These are phyloP conservation scores for Didymella glomerata DNA, from an alignment of 2,329 filamentous ascomycete genomes.

Conservation along the genomic window DNA sequence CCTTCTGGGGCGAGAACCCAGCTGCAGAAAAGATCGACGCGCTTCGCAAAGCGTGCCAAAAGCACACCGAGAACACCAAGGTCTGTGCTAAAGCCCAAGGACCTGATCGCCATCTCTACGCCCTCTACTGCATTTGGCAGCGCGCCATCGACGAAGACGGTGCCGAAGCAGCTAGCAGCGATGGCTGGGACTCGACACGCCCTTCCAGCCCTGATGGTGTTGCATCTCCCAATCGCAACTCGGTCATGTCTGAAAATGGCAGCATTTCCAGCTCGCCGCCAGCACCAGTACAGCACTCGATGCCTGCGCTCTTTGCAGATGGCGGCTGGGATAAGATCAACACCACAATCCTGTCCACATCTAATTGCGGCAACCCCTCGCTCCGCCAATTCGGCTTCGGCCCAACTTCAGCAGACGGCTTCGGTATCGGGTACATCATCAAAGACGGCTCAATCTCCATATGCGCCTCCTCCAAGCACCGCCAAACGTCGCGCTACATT, in stretches of 20 bases:
- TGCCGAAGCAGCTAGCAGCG: conserved; percentile 62
- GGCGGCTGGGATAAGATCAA: conserved; percentile 94
- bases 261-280: conserved; percentile 61
- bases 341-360: conserved; percentile 91
- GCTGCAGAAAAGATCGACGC: conserved; percentile 84
- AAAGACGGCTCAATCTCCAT: conserved; percentile 92
- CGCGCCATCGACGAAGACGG: conserved; percentile 79
- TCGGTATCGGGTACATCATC: conserved; percentile 99
- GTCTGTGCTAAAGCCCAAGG: conserved; percentile 90
- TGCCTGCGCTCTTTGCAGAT: conserved; percentile 87
- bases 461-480: conserved; percentile 90
- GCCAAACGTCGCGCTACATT: conserved; percentile 89
- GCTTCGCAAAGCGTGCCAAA: conserved; percentile 81
- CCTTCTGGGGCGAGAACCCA: conserved; percentile 93
- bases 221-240: conserved; percentile 64
- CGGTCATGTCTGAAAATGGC: conserved; percentile 60
- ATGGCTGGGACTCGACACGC: conserved; percentile 58
- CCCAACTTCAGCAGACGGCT: conserved; percentile 90
- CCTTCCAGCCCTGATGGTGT: conserved; percentile 63
- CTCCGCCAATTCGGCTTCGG: conserved; percentile 97
- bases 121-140: conserved; percentile 94
- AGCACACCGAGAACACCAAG: conserved; percentile 80
- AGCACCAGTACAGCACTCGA: conserved; percentile 55
- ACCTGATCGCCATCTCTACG: conserved; percentile 92
- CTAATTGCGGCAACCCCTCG: conserved; percentile 97